Conservation (phyloP, 768 basidiomycete genomes). For the Trichaptum fuscoviolaceum region DNA sequence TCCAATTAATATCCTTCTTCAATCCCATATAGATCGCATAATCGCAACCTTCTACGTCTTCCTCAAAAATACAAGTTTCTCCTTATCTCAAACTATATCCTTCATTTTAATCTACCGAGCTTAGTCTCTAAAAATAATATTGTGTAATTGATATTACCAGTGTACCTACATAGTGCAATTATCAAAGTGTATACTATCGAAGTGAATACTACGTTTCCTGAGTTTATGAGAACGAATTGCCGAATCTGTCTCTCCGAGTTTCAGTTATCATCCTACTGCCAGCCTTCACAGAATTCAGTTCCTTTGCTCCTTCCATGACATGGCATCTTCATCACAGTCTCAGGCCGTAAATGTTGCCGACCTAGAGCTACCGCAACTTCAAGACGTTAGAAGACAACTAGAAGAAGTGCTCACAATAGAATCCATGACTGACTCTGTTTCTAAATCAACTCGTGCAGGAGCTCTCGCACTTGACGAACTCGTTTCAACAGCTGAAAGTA, state of each 20-base stretch:
- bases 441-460: conserved; percentile 49
- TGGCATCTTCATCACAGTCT: conserved; percentile 41
- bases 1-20: neutral
- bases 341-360: conserved; percentile 79
- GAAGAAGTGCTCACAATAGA: conserved; percentile 61
- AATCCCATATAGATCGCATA: neutral
- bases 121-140: neutral
- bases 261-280: too few species aligned
- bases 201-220: too few species aligned
- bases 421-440: conserved; percentile 8
- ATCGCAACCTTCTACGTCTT: neutral
- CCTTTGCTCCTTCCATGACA: conserved; percentile 7
- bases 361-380: conserved; percentile 79
- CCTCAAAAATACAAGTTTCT: too few species aligned
- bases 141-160: neutral
- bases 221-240: neutral
- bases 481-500: conserved; percentile 87
- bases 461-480: conserved; percentile 84
- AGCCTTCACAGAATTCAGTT: too few species aligned
- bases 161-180: neutral
- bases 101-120: neutral
- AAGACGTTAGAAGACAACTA: conserved; percentile 85
- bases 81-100: neutral
- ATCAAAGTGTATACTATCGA: too few species aligned
- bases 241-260: neutral